Evolutionary conservation across 192 early-diverging fungal genomes (phyloP).

Genomic region (Backusella sp.): DNA sequence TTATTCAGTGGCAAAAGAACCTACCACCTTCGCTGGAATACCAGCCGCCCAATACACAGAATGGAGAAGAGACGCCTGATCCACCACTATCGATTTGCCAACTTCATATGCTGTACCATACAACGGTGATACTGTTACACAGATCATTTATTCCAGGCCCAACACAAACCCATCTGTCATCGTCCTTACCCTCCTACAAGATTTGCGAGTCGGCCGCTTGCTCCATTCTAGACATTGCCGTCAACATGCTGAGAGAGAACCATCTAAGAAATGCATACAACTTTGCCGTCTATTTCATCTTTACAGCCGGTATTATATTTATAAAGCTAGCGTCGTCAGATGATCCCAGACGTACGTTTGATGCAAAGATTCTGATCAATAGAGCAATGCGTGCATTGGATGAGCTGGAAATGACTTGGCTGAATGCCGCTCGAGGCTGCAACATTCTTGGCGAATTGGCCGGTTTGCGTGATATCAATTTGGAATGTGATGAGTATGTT

Average conservation of each 20-base stretch:
- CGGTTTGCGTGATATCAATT: conserved; percentile 29
- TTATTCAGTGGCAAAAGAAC: conserved; percentile 38
- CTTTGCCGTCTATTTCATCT: conserved; percentile 27
- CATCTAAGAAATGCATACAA: conserved; percentile 25
- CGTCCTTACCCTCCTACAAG: conserved; percentile 27
- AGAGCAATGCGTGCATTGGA: conserved; percentile 33
- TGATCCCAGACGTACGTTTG: conserved; percentile 15
- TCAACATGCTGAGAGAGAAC: conserved; percentile 25
- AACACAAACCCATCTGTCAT: conserved; percentile 19
- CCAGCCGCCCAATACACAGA: conserved; percentile 30
- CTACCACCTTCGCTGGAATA: conserved; percentile 46
- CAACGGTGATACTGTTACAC: conserved; percentile 50
- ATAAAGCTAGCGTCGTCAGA: conserved; percentile 27
- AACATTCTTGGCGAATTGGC: conserved; percentile 35
- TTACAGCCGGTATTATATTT: conserved; percentile 39
- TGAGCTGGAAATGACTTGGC: conserved; percentile 31
- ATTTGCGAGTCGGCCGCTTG: conserved; percentile 27
- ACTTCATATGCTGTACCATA: conserved; percentile 52
- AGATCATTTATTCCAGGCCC: conserved; percentile 49
- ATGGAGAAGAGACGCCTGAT: conserved; percentile 23
- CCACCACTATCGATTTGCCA: conserved; percentile 26
- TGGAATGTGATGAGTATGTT: conserved; percentile 24
- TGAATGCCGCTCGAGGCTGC: conserved; percentile 19
- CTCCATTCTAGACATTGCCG: conserved; percentile 27
- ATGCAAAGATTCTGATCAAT: conserved; percentile 34